phyloP scores from a whole-genome alignment of 2,329 filamentous ascomycete genomes.

The Coniella lustricola region DNA sequence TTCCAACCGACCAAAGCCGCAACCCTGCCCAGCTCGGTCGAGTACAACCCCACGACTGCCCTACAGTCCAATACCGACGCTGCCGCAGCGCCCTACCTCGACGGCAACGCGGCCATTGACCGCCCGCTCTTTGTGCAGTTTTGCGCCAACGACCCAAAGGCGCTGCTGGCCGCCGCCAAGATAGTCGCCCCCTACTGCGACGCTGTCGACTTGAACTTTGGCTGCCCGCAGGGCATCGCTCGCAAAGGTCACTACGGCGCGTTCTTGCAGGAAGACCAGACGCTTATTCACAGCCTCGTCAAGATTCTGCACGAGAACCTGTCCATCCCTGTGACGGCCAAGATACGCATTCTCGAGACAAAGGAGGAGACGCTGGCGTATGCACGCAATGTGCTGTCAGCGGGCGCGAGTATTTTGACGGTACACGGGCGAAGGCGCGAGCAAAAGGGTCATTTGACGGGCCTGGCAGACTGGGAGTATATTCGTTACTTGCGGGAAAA shows the following conservation, averaged over 20 bases:
- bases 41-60: not conserved
- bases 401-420: slow-evolving; percentile 87
- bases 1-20: slow-evolving; percentile 59
- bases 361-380: slow-evolving; percentile 83
- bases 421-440: slow-evolving; percentile 84
- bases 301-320: slow-evolving; percentile 73
- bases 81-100: slow-evolving; percentile 50
- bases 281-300: slow-evolving; percentile 74
- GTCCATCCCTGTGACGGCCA: slow-evolving; percentile 81
- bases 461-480: slow-evolving; percentile 84
- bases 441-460: slow-evolving; percentile 94
- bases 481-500: slow-evolving; percentile 77
- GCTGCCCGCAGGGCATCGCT: slow-evolving; percentile 94
- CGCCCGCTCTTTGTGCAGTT: slow-evolving; percentile 94
- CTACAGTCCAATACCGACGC: slow-evolving; percentile 17
- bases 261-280: slow-evolving; percentile 90
- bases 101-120: slow-evolving; percentile 80
- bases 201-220: slow-evolving; percentile 89
- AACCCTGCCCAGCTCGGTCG: slow-evolving; percentile 4
- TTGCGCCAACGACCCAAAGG: slow-evolving; percentile 81
- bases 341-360: slow-evolving; percentile 85
- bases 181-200: slow-evolving; percentile 83
- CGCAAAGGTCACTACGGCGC: slow-evolving; percentile 85
- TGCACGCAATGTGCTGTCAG: slow-evolving; percentile 75
- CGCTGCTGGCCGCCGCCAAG: slow-evolving; percentile 70